phyloP scores from a whole-genome alignment of 352 stramenopile genomes.

The Thraustochytrium sp. region DNA sequence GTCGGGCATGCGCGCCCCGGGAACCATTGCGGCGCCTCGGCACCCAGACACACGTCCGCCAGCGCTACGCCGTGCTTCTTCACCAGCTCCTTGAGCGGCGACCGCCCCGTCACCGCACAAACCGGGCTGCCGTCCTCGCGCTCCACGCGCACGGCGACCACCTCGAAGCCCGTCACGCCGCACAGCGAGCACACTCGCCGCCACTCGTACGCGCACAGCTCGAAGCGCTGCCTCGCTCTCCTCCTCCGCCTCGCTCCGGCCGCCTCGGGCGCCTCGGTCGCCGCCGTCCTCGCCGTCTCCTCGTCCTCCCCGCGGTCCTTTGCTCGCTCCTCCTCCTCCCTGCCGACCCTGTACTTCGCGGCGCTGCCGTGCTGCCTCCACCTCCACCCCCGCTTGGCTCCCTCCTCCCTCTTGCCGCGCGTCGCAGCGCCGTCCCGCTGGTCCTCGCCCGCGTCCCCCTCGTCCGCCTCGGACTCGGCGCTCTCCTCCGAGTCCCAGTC shows the following conservation, averaged over 20 bases:
- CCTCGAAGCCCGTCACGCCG: not conserved
- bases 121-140: not conserved
- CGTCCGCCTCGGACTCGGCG: not conserved
- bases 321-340: not conserved
- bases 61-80: not conserved
- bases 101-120: not conserved
- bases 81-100: not conserved
- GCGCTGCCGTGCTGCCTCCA: too few species aligned
- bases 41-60: not conserved
- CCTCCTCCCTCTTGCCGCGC: not conserved
- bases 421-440: too few species aligned
- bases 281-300: too few species aligned
- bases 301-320: not conserved
- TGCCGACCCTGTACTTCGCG: not conserved
- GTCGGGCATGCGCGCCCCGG: not conserved
- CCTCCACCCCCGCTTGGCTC: not conserved
- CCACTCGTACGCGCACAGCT: conserved; percentile 22
- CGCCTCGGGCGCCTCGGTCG: too few species aligned
- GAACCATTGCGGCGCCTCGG: not conserved
- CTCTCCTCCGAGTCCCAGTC: not conserved
- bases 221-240: not conserved
- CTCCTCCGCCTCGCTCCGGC: too few species aligned
- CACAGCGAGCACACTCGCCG: not conserved
- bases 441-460: not conserved
- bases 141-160: not conserved